Base-by-base conservation (phyloP, 306 rosid species). In the Urtica urens region DNA sequence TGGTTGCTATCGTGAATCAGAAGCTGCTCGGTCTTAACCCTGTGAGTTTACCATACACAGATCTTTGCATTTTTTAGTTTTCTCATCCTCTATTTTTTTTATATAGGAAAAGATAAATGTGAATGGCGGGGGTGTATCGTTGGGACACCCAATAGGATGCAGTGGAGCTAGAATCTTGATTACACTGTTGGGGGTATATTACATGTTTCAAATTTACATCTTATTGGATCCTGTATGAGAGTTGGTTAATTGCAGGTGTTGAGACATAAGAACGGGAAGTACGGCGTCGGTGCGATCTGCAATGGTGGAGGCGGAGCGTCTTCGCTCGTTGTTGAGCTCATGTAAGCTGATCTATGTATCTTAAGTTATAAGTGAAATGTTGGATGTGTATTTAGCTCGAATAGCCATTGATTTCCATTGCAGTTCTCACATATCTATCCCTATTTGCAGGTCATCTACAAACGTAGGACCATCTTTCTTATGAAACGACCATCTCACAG, bases 241-340 rank as follows among this genome's bases (percentile, higher is more conserved):
- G 22, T 12, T 45, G 18, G 8, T 55, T 60, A 70, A 54, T 67
- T 55, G 52, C 77, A 88, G 97, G 93, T 84, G 51, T 53, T 81
- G 57, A 84, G 86, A 53, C 82, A 84, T 20, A 74, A 69, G 66
- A 73, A 80, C 46, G 93, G 95, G 38, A 84, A 57, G 73, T 84
- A 81, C 54, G 97, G 97, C 24, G 80, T 84, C 68, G 90, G 46
- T 23, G 80, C 72, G 27, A 75, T 88, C 48, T 88, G 97, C 78
- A 84, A 88, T 23, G 97, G 97, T 15, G 97, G 95, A 63, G 97
- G 97, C 39, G 97, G 97, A 9, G 95, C 97, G n/a, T 88, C 97
- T 40, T 82, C 97, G 20, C 70, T 88, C 47, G 93, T 84, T 37
- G 24, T 88, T 60, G 95, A 88, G 76, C 75, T 74, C 62, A 54